phyloP scores from a whole-genome alignment of 371 early-diverging fungal species.

The Circinella umbellata region DNA sequence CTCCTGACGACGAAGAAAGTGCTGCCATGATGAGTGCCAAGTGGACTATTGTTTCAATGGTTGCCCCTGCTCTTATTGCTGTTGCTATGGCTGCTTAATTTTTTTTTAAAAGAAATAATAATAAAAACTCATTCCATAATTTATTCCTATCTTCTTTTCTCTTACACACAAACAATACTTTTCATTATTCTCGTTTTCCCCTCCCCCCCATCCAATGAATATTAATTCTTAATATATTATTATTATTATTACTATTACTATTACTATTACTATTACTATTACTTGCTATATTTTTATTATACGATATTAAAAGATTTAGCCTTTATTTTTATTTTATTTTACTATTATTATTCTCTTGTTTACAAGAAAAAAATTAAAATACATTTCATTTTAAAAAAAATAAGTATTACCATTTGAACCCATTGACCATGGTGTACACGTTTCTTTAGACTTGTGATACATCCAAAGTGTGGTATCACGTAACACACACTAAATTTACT shows the following conservation, averaged over 20 bases:
- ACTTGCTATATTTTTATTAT: background rate
- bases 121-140: no score
- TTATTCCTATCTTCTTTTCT: background rate
- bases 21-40: constrained; percentile 1
- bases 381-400: no score
- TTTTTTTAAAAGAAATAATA: background rate
- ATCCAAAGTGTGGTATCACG: background rate
- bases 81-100: background rate
- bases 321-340: no score
- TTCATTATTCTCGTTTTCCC: no score
- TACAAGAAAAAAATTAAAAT: no score
- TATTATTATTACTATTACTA: constrained; percentile 2
- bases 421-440: background rate
- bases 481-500: background rate
- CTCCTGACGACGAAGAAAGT: background rate
- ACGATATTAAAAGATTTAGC: no score
- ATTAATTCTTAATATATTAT: background rate
- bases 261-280: background rate
- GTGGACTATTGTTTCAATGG: background rate
- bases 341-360: no score
- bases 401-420: background rate
- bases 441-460: constrained; percentile 2
- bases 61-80: constrained; percentile 2
- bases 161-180: background rate
- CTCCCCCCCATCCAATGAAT: background rate